Base-by-base conservation (phyloP, 1,284 basidiomycete species). In the Leccinum ponderosum region DNA sequence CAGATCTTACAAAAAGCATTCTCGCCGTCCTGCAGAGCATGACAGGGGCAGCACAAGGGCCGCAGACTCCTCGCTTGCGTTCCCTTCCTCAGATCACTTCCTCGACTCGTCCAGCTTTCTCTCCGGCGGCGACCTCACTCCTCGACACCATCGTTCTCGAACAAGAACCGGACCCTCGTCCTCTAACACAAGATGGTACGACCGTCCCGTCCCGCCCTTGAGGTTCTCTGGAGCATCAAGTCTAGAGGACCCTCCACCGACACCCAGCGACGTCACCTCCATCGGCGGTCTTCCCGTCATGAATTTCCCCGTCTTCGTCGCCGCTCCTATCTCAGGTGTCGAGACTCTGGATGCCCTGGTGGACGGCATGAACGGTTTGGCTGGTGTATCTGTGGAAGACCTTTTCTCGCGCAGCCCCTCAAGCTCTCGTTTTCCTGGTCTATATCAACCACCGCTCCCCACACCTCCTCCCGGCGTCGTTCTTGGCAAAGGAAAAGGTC, bases 331-430 rank as follows among this genome's bases (percentile, higher is more conserved):
- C 7, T 73, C 89, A 4, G 90, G 89, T 7, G 90, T 94, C 14
- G 90, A 92, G 75, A 85, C 85, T 8, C 90, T 94, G 87, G 92
- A 94, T 70, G 90, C 91, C 14, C 76, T 94, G 58, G 91, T 93
- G 14, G 91, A 93, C 66, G 88, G 87, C 11, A 92, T 94, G 89
- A 93, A 93, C 68, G 86, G 85, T 51, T 51, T 73, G 59, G 72
- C 71, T 12, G 72, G 75, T 6, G 54, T 65, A 8, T 76, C 72
- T 62, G 75, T 84, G 64, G 85, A 87, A 57, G 81, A 86, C 62
- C 77, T 84, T 65, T 76, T 83, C 63, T 78, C 79, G 31, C 71
- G 76, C 25, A 74, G 71, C 47, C 65, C 76, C 14, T 80, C 81
- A 35, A 77, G 71, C 64, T 81, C 83, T n/a, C 80, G 85, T 58